phyloP scores from a whole-genome alignment of 345 rosid species.

The Aquilaria malaccensis region DNA sequence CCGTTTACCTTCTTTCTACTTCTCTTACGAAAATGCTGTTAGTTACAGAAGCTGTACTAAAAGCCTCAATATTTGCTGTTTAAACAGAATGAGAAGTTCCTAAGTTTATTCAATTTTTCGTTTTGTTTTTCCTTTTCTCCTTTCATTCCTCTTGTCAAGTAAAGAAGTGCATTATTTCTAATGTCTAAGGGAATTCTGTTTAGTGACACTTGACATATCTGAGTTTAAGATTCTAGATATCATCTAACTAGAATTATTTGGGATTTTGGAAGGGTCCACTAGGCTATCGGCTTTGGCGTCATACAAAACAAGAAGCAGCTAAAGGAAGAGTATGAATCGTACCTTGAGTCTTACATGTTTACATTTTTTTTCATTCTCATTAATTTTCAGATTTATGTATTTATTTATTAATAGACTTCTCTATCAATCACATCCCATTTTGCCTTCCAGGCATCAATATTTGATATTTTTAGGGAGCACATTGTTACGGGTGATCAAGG shows the following conservation, averaged over 20 bases:
- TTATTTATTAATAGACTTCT: background rate
- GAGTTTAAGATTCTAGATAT: too few species aligned
- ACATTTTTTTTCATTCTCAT: background rate
- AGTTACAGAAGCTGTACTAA: too few species aligned
- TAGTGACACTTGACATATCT: too few species aligned
- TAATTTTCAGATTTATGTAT: background rate
- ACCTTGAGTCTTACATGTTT: too few species aligned
- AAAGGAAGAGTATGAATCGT: conserved; percentile 53
- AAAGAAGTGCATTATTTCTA: conserved; percentile 1
- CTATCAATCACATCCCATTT: conserved; percentile 2
- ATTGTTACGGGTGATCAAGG: conserved; percentile 53
- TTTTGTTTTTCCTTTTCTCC: conserved; percentile 10
- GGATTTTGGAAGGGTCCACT: conserved; percentile 40
- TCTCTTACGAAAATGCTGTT: too few species aligned
- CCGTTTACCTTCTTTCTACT: background rate
- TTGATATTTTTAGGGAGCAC: conserved; percentile 43
- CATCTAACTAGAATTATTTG: background rate
- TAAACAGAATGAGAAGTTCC: conserved; percentile 3
- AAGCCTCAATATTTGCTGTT: background rate
- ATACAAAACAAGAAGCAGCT: conserved; percentile 42
- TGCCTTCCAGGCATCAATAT: conserved; percentile 39
- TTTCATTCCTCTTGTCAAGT: background rate
- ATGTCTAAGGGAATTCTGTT: too few species aligned
- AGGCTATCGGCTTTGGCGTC: conserved; percentile 52
- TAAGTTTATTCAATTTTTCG: conserved; percentile 2